Base-by-base conservation (phyloP, 2,329 filamentous ascomycete genomes). In the Beauveria rudraprayagi region DNA sequence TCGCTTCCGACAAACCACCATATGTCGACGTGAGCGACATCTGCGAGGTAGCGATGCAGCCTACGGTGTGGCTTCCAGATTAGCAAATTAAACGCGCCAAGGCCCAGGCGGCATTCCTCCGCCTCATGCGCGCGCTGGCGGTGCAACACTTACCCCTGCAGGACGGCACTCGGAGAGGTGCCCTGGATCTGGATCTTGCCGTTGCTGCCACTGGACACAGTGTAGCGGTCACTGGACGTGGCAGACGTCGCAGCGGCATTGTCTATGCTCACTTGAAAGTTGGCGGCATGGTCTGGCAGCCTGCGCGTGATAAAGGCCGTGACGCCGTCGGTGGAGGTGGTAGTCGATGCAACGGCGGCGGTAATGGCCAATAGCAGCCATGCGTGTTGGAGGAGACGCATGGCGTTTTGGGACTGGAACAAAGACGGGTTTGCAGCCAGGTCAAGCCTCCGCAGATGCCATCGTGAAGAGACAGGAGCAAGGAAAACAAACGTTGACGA, bases 1-100 rank as follows among this genome's bases (percentile, higher is more conserved):
- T 57, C 60, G 54, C 58, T 65, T 16, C 65, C 65, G 14, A 65
- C n/a, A 41, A 44, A 66, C 65, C 65, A 66, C 62, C 63, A 66
- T 30, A 66, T 66, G 30, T 66, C 65, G 16, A 65, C 64, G 30
- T 66, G 63, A 19, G 56, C 64, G 34, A 60, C 62, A 34, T 62
- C 54, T 5, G 64, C 57, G 7, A 66, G 53, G 46, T 65, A 66
- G n/a, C 61, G 60, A 56, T 66, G 65, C 40, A 66, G 62, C 7
- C 65, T 66, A 16, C 10, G 24, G 34, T 1, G 8, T 26, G 16
- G 11, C 24, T 50, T 41, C 22, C 16, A 16, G 10, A 19, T 60
- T 30, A 55, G 58, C 22, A n/a, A 10, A 22, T 28, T 26, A 24
- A 52, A 28, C 11, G 8, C 5, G 56, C 48, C 48, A 60, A 37